Base-by-base conservation (phyloP, 345 rosid genomes). In the Salix suchowensis region DNA sequence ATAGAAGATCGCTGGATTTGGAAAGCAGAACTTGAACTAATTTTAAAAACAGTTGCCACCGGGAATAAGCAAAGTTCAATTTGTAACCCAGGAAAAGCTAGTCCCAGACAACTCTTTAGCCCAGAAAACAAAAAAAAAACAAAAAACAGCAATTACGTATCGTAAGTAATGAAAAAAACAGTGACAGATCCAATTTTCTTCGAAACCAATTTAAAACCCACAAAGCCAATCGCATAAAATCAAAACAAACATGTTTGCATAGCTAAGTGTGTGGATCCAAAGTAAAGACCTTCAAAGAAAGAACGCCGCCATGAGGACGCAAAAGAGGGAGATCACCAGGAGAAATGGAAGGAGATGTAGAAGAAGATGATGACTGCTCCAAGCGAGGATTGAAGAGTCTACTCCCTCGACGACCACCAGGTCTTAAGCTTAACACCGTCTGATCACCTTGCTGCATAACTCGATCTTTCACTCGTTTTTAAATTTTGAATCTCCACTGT, bases 381-480 rank as follows among this genome's bases (percentile, higher is more conserved):
- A 83, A 84, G 24, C 89, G 86, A 76, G 89, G 78, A 78, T 90
- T 88, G 78, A 91, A 84, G 69, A 88, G 84, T 87, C 96, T 91
- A 85, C 84, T 88, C 44, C 96, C 94, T 77, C 98, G 96, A 86
- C 99, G 98, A 87, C 98, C 99, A 82, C 98, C 99, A 88, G 98
- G 99, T 82, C 99, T 96, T 91, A 96, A 96, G 89, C 94, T 96
- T 88, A 93, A 82, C 84, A 90, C 94, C 88, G 97, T 80, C 78
- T 86, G 91, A 88, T 96, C 97, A 83, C 94, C 89, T 28, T 92
- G 98, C 94, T 93, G 97, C 99, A 96, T 96, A 85, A 85, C 94
- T 86, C 85, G 88, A 81, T 84, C 84, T 71, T 77, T 72, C 76
- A 61, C 77, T 66, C 71, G 62, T 58, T 58, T 58, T 18, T 54